A percentile compares a stretch with the other conserved stretches of the same genome.
Evolutionary conservation across 2,329 filamentous ascomycete genomes (phyloP).

Genomic region (Graphilbum ipis-grandicollis): DNA sequence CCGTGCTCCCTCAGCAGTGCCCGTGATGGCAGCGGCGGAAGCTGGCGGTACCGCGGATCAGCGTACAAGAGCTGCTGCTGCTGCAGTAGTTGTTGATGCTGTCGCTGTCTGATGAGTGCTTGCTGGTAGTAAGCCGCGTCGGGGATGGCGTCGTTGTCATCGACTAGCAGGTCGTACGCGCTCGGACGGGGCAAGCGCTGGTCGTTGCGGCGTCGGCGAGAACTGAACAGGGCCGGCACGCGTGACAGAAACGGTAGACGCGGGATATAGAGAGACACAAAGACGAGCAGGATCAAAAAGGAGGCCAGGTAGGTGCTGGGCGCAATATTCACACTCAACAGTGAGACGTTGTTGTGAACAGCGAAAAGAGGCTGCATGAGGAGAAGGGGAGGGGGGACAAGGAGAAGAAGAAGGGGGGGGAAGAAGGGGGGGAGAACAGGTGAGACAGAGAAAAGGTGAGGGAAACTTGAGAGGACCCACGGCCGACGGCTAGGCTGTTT

Average conservation of each 20-base stretch:
- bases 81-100: no score
- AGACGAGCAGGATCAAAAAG: constrained; percentile 29
- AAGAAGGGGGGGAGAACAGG: not conserved
- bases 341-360: constrained; percentile 42
- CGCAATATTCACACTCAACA: constrained; percentile 40
- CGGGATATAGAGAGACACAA: constrained; percentile 31
- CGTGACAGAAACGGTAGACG: constrained; percentile 9
- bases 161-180: constrained; percentile 7
- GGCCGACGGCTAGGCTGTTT: no score
- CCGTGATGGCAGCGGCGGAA: constrained; percentile 5
- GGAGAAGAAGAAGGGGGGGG: not conserved
- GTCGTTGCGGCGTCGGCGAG: constrained; percentile 9
- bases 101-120: not conserved
- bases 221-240: constrained; percentile 8
- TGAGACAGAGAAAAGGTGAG: not conserved
- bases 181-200: not conserved
- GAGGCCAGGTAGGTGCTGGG: constrained; percentile 39
- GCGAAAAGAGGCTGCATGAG: constrained; percentile 40
- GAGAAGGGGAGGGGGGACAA: not conserved
- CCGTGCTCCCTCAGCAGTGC: constrained; percentile 1
- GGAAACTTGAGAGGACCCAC: not conserved
- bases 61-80: not conserved
- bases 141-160: constrained; percentile 2
- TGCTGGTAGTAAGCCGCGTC: not conserved
- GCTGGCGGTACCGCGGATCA: constrained; percentile 7